Evolutionary conservation across 2,329 filamentous ascomycete genomes (phyloP).

Genomic region (Fusarium buxicola): DNA sequence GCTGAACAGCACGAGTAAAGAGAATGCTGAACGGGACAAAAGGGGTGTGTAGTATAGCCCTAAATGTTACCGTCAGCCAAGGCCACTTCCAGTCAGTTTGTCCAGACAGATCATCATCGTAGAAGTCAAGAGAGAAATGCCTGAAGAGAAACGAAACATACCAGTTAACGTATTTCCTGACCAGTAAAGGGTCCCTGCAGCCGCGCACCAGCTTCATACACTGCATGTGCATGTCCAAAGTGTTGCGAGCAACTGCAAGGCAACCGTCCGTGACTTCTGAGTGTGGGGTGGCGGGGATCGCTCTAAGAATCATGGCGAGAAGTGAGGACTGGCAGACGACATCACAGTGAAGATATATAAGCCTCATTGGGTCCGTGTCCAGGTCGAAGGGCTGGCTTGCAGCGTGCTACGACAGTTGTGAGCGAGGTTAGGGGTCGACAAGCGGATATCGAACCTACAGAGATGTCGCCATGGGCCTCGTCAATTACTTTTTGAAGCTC

Average conservation of each 20-base stretch:
- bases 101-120: not conserved
- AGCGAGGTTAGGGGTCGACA: not conserved
- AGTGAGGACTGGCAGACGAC: slow-evolving; percentile 51
- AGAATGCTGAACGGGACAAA: slow-evolving; percentile 55
- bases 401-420: slow-evolving; percentile 12
- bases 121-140: not conserved
- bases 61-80: slow-evolving; percentile 22
- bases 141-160: slow-evolving; percentile 7
- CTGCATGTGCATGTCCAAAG: slow-evolving; percentile 50
- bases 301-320: slow-evolving; percentile 50
- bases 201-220: slow-evolving; percentile 45
- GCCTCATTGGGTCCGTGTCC: slow-evolving; percentile 41
- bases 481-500: slow-evolving; percentile 26
- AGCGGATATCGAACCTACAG: slow-evolving; percentile 1
- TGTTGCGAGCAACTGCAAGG: slow-evolving; percentile 48
- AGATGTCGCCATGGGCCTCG: slow-evolving; percentile 17
- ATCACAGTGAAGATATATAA: slow-evolving; percentile 49
- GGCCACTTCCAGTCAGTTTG: not conserved
- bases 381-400: not conserved
- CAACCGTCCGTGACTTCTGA: slow-evolving; percentile 40
- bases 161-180: slow-evolving; percentile 53
- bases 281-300: slow-evolving; percentile 17
- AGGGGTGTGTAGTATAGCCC: slow-evolving; percentile 51
- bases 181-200: slow-evolving; percentile 45
- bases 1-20: slow-evolving; percentile 48